Evolutionary conservation across 2,329 filamentous ascomycete species (phyloP).

Genomic region (Eurotiales sp.): DNA sequence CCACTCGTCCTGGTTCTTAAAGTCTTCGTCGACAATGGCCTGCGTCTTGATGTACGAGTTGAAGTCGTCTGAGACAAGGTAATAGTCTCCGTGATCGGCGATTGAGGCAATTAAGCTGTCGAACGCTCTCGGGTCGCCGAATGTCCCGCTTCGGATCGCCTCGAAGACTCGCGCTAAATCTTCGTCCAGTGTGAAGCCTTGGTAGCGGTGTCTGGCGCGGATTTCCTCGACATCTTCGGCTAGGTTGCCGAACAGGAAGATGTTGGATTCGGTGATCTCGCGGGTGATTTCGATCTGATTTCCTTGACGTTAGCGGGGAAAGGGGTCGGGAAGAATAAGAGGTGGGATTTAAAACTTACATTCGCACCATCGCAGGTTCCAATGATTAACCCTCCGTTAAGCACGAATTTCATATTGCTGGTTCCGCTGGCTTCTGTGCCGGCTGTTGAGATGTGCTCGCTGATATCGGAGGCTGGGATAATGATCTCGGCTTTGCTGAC

Average conservation of each 20-base stretch:
- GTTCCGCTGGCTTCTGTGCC: slow-evolving; percentile 86
- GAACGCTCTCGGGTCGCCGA: slow-evolving; percentile 77
- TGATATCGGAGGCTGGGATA: slow-evolving; percentile 87
- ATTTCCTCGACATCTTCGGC: slow-evolving; percentile 96
- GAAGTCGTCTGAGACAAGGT: slow-evolving; percentile 97
- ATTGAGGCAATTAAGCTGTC: slow-evolving; percentile 79
- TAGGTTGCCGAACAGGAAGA: slow-evolving; percentile 96
- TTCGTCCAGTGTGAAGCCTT: slow-evolving; percentile 70
- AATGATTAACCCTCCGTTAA: slow-evolving; percentile 96
- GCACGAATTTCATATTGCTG: slow-evolving; percentile 99
- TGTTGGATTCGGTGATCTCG: slow-evolving; percentile 93
- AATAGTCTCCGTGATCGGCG: slow-evolving; percentile 92
- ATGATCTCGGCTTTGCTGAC: slow-evolving; percentile 99
- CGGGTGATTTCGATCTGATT: slow-evolving; percentile 96
- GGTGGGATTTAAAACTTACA: no score
- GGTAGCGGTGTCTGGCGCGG: slow-evolving; percentile 84
- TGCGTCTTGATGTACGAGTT: slow-evolving; percentile 91
- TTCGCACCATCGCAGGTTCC: slow-evolving; percentile 98
- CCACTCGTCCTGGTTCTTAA: slow-evolving; percentile 90
- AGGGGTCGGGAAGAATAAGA: no score
- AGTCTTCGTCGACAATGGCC: slow-evolving; percentile 83
- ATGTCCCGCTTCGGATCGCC: slow-evolving; percentile 72
- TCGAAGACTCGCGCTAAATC: slow-evolving; percentile 78
- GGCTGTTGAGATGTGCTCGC: slow-evolving; percentile 97
- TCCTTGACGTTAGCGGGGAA: slow-evolving; percentile 1